phyloP scores from a whole-genome alignment of 1,284 basidiomycete genomes.

The Schizophyllum amplum region DNA sequence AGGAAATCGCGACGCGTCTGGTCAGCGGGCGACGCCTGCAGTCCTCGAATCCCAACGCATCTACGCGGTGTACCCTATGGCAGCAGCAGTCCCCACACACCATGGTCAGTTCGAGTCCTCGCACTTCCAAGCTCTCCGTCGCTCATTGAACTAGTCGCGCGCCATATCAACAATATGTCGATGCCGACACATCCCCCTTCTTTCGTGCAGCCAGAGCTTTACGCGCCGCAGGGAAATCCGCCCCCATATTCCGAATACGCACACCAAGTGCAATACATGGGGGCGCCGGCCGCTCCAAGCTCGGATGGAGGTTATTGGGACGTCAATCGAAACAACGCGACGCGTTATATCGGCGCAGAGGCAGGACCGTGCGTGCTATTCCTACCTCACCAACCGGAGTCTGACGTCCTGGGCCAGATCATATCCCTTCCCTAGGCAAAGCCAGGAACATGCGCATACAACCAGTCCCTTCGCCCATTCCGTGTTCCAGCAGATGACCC shows the following conservation, averaged over 20 bases:
- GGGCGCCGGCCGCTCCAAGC: slow-evolving; percentile 27
- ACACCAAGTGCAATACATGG: slow-evolving; percentile 40
- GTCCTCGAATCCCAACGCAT: slow-evolving; percentile 57
- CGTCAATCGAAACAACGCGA: slow-evolving; percentile 40
- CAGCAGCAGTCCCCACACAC: slow-evolving; percentile 58
- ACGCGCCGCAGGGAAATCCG: slow-evolving; percentile 37
- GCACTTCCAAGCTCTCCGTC: slow-evolving; percentile 8
- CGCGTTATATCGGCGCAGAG: slow-evolving; percentile 40
- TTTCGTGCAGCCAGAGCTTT: slow-evolving; percentile 51
- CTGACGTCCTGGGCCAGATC: slow-evolving; percentile 24
- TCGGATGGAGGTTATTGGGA: slow-evolving; percentile 47
- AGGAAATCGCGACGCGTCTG: too few species aligned
- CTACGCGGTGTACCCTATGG: slow-evolving; percentile 57
- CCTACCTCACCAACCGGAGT: slow-evolving; percentile 11
- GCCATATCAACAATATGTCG: slow-evolving; percentile 54
- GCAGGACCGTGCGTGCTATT: slow-evolving; percentile 34
- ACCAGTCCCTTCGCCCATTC: slow-evolving; percentile 51
- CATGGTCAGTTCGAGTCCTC: slow-evolving; percentile 39
- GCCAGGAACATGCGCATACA: slow-evolving; percentile 27
- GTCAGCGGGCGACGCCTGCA: slow-evolving; percentile 12
- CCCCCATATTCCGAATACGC: slow-evolving; percentile 53
- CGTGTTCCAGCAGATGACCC: slow-evolving; percentile 49
- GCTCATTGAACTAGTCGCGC: slow-evolving; percentile 36
- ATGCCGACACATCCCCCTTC: slow-evolving; percentile 49
- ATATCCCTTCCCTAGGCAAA: slow-evolving; percentile 32